A percentile compares a stretch with the other conserved stretches of the same genome.
Evolutionary conservation across 78 protist species (phyloP).

Genomic region (Dictyostelium discoideum): dicty_2.7 NC_007088.5:5184001-5184500

Average conservation of each 20-base stretch:
- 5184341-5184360: neutral
- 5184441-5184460: constrained; percentile 75
- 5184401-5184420: constrained; percentile 1
- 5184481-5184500: constrained; percentile 81
- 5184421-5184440: constrained; percentile 42
- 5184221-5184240: constrained; percentile 93
- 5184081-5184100: constrained; percentile 95
- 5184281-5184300: constrained; percentile 18
- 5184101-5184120: constrained; percentile 93
- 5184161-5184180: constrained; percentile 95
- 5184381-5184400: neutral
- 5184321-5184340: neutral
- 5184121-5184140: constrained; percentile 91
- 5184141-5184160: constrained; percentile 97
- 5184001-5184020: constrained; percentile 93
- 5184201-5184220: constrained; percentile 94
- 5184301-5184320: neutral
- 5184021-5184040: constrained; percentile 96
- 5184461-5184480: constrained; percentile 86
- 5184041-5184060: constrained; percentile 89
- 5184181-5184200: constrained; percentile 86
- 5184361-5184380: neutral
- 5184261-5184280: constrained; percentile 1
- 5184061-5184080: constrained; percentile 62
- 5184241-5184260: constrained; percentile 50